Evolutionary conservation across 73 alveolate species (phyloP).

Genomic region (Paraurostyla sp.): DNA sequence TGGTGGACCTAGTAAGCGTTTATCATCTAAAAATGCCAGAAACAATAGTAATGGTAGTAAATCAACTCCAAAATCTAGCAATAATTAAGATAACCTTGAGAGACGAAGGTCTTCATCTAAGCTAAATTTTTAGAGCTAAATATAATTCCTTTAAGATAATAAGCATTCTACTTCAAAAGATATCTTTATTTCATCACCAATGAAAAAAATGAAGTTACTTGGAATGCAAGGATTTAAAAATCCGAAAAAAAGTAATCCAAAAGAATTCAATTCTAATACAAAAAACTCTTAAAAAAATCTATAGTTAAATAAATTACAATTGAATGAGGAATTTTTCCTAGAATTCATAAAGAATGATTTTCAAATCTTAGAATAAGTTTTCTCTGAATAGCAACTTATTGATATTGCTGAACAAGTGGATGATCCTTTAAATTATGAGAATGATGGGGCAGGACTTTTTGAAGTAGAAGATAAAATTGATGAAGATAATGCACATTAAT

Average conservation of each 20-base stretch:
- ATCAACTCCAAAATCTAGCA: slow-evolving; percentile 22
- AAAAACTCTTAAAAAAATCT: not conserved
- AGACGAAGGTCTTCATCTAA: not conserved
- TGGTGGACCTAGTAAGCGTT: not conserved
- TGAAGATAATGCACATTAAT: not conserved
- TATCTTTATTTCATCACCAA: not conserved
- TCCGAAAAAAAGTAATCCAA: not conserved
- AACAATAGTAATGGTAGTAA: slow-evolving; percentile 28
- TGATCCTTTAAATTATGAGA: not conserved
- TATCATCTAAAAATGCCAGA: slow-evolving; percentile 9
- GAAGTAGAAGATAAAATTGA: not conserved
- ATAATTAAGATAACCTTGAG: not conserved
- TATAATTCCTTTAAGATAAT: not conserved
- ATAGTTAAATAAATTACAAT: not conserved
- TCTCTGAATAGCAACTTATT: slow-evolving; percentile 29
- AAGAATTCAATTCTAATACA: not conserved
- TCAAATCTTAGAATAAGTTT: not conserved
- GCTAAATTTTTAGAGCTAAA: not conserved
- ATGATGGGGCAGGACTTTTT: not conserved
- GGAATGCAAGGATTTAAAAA: slow-evolving; percentile 6
- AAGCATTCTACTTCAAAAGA: not conserved
- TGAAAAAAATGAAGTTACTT: not conserved
- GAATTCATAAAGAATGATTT: slow-evolving; percentile 25
- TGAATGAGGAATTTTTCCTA: slow-evolving; percentile 14
- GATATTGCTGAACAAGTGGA: slow-evolving; percentile 22